phyloP scores from a whole-genome alignment of 1,284 basidiomycete genomes.

The Tetrapyrgos nigripes region DNA sequence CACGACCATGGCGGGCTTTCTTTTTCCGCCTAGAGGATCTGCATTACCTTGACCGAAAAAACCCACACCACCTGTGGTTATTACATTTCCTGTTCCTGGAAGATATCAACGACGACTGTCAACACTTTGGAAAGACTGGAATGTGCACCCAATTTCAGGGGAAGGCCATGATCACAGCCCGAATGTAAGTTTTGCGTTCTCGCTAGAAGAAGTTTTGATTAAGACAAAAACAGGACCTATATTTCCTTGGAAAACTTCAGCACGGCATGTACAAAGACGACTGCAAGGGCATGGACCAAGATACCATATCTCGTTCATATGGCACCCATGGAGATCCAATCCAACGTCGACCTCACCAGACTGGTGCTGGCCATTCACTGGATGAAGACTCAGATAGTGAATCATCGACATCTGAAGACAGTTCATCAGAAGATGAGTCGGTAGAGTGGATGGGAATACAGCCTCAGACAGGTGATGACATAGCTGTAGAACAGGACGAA shows the following conservation, averaged over 20 bases:
- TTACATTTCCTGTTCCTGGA: constrained; percentile 39
- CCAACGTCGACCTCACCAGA: too few species aligned
- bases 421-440: too few species aligned
- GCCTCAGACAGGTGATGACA: too few species aligned
- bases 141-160: constrained; percentile 31
- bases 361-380: too few species aligned
- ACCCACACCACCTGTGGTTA: constrained; percentile 37
- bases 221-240: not conserved
- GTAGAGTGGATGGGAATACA: too few species aligned
- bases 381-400: too few species aligned
- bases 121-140: constrained; percentile 36
- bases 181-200: not conserved
- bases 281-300: too few species aligned
- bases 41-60: constrained; percentile 12
- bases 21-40: constrained; percentile 7
- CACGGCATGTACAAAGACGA: too few species aligned
- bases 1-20: constrained; percentile 6
- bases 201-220: not conserved
- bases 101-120: constrained; percentile 35
- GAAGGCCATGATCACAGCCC: constrained; percentile 6
- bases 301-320: too few species aligned
- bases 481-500: too few species aligned
- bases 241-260: not conserved
- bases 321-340: too few species aligned
- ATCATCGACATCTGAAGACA: too few species aligned